Base-by-base conservation (phyloP, 108 stramenopile genomes). In the Schizochytrium sp. region DNA sequence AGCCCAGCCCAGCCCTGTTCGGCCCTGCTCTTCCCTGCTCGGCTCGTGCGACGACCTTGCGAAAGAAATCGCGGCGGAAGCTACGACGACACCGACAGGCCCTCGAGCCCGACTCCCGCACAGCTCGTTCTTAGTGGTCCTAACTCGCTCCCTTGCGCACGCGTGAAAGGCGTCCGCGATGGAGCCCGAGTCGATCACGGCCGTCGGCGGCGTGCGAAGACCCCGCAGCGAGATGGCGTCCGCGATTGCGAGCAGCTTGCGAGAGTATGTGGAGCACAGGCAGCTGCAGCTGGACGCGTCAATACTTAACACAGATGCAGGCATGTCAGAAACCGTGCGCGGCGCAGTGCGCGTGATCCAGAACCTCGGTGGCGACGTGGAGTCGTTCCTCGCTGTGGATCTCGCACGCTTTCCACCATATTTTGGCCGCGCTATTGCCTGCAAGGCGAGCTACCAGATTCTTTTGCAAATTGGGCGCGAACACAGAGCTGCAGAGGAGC, bases 381-480 rank as follows among this genome's bases (percentile, higher is more conserved):
- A 83, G 48, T 21, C 51, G 76, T 47, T 83, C 12, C 45, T 53
- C 23, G 51, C 76, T 43, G 76, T 83, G 51, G 76, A 83, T 45
- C 28, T 83, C 43, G 76, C 76, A 23, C n/a, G 76, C n/a, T 53
- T 83, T 4, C 76, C 76, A 45, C 48, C 76, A 12, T 83, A 45
- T 4, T 47, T 53, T 12, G 76, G 48, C 5, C 19, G 76, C n/a
- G 76, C 76, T 10, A 47, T 83, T 21, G 76, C 76, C 43, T 83
- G 76, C 51, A 53, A 53, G 25, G 76, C 76, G 76, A 83, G 76
- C 23, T 83, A 83, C 23, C 76, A 83, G 76, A 53, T 83, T 18
- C 76, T 83, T 8, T 28, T 83, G 4, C 76, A 83, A 23, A 53
- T 83, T 47, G 12, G 16, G n/a, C 45, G 76, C 48, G 76, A 83